These are phyloP conservation scores for Lizonia empirigonia DNA, from an alignment of 2,329 filamentous ascomycete species.

Conservation along the genomic window DNA sequence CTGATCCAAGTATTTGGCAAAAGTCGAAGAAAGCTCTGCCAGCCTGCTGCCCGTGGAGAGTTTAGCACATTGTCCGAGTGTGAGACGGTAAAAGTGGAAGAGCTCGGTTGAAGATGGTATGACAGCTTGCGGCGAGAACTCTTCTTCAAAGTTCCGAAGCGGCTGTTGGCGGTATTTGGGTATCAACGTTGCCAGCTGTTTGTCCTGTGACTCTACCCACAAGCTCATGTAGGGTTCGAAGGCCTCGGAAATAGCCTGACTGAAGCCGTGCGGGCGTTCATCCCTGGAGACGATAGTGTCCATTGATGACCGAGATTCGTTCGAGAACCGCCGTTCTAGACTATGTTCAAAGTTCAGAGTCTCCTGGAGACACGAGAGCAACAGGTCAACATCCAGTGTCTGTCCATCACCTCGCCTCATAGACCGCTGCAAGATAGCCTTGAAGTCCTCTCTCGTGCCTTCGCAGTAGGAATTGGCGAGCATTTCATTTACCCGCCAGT, in stretches of 20 bases:
- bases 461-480: constrained; percentile 93
- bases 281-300: constrained; percentile 85
- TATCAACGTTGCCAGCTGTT: constrained; percentile 80
- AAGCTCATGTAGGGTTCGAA: constrained; percentile 97
- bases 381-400: constrained; percentile 84
- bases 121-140: constrained; percentile 88
- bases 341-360: constrained; percentile 96
- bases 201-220: constrained; percentile 97
- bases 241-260: constrained; percentile 90
- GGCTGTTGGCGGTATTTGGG: constrained; percentile 86
- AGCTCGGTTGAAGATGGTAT: constrained; percentile 94
- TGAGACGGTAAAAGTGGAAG: constrained; percentile 95
- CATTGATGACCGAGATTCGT: constrained; percentile 76
- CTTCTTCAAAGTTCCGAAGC: constrained; percentile 80
- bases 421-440: constrained; percentile 84
- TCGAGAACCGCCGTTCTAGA: constrained; percentile 81
- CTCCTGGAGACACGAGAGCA: constrained; percentile 89
- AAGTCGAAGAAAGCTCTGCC: constrained; percentile 80
- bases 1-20: constrained; percentile 92
- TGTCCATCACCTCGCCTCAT: constrained; percentile 78
- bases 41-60: constrained; percentile 88
- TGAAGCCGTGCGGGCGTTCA: constrained; percentile 77
- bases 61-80: constrained; percentile 92
- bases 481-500: constrained; percentile 90
- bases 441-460: constrained; percentile 93